Evolutionary conservation across 169 alveolate genomes (phyloP).

Genomic region (Amoebophrya sp.): DNA sequence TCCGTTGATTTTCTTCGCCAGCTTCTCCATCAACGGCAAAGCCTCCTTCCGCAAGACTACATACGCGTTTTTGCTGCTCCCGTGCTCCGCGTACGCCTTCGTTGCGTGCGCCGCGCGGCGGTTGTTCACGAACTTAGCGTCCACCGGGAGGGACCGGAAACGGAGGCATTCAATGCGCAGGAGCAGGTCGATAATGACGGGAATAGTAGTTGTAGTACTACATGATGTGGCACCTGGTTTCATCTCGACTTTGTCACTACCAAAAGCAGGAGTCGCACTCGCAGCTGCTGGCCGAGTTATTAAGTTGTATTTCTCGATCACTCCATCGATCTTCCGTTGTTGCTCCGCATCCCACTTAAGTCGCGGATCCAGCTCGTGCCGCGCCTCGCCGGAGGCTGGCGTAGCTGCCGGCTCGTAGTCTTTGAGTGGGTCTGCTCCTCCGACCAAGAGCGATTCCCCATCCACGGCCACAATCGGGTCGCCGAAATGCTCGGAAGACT

Average conservation of each 20-base stretch:
- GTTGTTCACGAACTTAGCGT: constrained; percentile 1
- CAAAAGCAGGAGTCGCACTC: no score
- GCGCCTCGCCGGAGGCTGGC: background rate
- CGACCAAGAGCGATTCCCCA: background rate
- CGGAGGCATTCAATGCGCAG: background rate
- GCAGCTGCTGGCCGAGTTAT: background rate
- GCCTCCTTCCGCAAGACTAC: background rate
- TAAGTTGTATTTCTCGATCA: background rate
- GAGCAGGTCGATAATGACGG: background rate
- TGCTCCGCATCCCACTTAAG: no score
- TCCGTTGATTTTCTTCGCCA: background rate
- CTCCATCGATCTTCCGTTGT: background rate
- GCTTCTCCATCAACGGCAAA: background rate
- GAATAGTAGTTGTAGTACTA: background rate
- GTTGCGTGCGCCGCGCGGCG: background rate
- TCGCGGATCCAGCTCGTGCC: no score
- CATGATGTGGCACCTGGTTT: no score
- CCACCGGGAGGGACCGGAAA: background rate
- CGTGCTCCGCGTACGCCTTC: background rate
- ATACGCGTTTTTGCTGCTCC: background rate
- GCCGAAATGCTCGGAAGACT: background rate
- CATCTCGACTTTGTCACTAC: no score
- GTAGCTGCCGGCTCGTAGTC: background rate
- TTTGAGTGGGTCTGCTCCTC: no score
- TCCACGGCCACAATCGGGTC: background rate